Evolutionary conservation across 2,329 filamentous ascomycete genomes (phyloP).

Genomic region (Fusarium nematophilum): DNA sequence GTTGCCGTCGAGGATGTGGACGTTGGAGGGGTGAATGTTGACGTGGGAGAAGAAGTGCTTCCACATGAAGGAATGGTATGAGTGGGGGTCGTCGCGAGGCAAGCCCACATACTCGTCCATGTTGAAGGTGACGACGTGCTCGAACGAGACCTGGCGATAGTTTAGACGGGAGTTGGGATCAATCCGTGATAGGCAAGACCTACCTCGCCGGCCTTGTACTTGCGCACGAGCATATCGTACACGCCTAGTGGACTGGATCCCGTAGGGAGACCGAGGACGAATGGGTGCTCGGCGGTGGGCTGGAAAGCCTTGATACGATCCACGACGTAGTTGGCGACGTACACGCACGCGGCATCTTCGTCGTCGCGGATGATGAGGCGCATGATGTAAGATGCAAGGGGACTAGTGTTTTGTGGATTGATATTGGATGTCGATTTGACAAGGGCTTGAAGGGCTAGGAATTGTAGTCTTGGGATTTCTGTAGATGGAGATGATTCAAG

Average conservation of each 20-base stretch:
- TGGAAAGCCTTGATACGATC: constrained; percentile 82
- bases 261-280: constrained; percentile 85
- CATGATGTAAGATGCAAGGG: constrained; percentile 62
- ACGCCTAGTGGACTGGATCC: constrained; percentile 83
- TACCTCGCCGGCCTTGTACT: constrained; percentile 74
- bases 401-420: constrained; percentile 28
- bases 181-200: constrained; percentile 36
- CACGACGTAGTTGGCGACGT: constrained; percentile 86
- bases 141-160: constrained; percentile 78
- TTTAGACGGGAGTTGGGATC: constrained; percentile 6
- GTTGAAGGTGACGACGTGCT: constrained; percentile 91
- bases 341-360: constrained; percentile 73
- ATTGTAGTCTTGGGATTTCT: background rate
- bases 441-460: background rate
- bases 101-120: constrained; percentile 94
- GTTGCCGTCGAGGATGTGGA: constrained; percentile 87
- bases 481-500: background rate
- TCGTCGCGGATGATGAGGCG: constrained; percentile 86
- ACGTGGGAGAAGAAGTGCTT: constrained; percentile 90
- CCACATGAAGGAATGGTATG: constrained; percentile 95
- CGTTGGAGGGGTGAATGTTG: constrained; percentile 83
- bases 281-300: constrained; percentile 77
- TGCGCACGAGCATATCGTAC: constrained; percentile 79
- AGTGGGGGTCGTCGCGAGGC: constrained; percentile 83
- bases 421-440: constrained; percentile 7